Conservation (phyloP, 257 asterid species). For the Gardenia jasminoides region DNA sequence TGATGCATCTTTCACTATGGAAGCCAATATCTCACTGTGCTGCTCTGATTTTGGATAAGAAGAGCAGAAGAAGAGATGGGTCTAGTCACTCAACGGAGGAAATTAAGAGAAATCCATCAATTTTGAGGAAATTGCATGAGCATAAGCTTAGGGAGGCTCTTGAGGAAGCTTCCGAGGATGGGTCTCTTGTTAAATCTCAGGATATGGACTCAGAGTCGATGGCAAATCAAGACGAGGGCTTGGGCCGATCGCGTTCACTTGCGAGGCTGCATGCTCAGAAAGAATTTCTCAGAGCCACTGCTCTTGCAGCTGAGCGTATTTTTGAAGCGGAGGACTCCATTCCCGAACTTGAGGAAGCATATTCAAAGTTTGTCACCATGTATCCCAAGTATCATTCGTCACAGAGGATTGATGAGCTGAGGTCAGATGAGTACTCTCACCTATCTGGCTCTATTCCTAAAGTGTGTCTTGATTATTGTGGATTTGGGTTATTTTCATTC, state of each 20-base stretch:
- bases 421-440: constrained; percentile 84
- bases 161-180: constrained; percentile 98
- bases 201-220: constrained; percentile 65
- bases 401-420: constrained; percentile 84
- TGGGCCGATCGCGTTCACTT: constrained; percentile 85
- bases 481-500: constrained; percentile 94
- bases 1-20: constrained; percentile 98
- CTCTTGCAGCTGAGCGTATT: constrained; percentile 86
- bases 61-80: constrained; percentile 77
- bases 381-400: constrained; percentile 84
- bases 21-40: constrained; percentile 98
- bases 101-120: constrained; percentile 60
- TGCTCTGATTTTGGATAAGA: constrained; percentile 84
- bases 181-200: constrained; percentile 79
- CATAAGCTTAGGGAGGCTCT: constrained; percentile 93
- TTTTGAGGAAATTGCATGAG: constrained; percentile 73
- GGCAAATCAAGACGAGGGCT: constrained; percentile 64
- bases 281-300: constrained; percentile 88
- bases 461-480: constrained; percentile 98
- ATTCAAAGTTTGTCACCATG: constrained; percentile 82
- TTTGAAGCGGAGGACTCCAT: constrained; percentile 65
- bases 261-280: constrained; percentile 93
- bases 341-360: constrained; percentile 67
- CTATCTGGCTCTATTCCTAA: constrained; percentile 57
- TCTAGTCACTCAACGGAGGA: constrained; percentile 64